Evolutionary conservation across 2,329 filamentous ascomycete genomes (phyloP).

Genomic region (Penicillium sp.): DNA sequence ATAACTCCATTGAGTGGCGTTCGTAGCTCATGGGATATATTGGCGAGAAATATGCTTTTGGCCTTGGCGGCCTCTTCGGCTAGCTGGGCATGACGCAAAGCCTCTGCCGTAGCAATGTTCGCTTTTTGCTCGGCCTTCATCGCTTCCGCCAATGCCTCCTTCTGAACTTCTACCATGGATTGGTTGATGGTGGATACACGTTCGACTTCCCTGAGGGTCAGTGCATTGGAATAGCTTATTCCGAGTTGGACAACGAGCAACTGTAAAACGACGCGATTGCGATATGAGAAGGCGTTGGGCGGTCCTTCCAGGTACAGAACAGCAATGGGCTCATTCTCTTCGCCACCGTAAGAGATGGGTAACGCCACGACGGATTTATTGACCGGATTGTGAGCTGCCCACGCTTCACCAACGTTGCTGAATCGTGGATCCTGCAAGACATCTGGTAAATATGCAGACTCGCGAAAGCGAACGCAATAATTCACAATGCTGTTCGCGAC

Average conservation of each 20-base stretch:
- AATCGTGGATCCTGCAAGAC: background rate
- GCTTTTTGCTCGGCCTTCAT: background rate
- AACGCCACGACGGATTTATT: background rate
- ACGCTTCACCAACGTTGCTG: background rate
- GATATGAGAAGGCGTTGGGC: background rate
- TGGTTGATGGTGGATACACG: background rate
- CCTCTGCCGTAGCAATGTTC: background rate
- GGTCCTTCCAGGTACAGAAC: background rate
- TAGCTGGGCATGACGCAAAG: background rate
- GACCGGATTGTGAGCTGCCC: background rate
- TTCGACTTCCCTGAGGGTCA: background rate
- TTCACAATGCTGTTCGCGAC: background rate
- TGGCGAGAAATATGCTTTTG: background rate
- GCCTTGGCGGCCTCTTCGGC: background rate
- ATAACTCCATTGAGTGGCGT: conserved; percentile 10
- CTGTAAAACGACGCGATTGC: background rate
- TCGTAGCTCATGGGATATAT: conserved; percentile 4
- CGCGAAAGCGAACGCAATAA: background rate
- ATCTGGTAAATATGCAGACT: background rate
- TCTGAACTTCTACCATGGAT: background rate
- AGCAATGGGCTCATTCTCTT: background rate
- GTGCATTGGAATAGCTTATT: background rate
- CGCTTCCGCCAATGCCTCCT: background rate
- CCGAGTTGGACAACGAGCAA: background rate
- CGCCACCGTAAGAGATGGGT: background rate